A percentile compares a stretch with the other conserved stretches of the same genome.
Conservation (phyloP, 768 basidiomycete species). For the Lactarius hatsudake region DNA sequence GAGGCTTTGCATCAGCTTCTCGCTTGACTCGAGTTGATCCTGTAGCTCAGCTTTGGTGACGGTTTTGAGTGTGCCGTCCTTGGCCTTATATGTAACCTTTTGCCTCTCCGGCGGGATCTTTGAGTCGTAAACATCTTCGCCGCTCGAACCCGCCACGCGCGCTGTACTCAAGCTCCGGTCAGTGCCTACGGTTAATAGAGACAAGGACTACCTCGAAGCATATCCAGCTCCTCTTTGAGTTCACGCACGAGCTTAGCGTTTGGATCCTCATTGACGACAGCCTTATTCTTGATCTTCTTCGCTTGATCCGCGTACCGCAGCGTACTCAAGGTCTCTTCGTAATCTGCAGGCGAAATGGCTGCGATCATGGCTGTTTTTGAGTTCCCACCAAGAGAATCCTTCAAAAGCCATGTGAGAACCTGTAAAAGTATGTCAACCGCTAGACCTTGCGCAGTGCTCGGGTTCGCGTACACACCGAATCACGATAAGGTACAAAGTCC, state of each 20-base stretch:
- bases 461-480: slow-evolving; percentile 66
- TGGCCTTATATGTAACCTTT: slow-evolving; percentile 90
- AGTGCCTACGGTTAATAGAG: slow-evolving; percentile 24
- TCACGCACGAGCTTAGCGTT: slow-evolving; percentile 98
- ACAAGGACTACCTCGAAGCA: slow-evolving; percentile 66
- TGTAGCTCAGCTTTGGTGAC: slow-evolving; percentile 97
- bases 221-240: slow-evolving; percentile 96
- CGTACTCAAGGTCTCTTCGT: slow-evolving; percentile 96
- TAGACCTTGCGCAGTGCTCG: neutral
- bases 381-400: slow-evolving; percentile 96
- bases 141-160: slow-evolving; percentile 65
- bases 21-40: slow-evolving; percentile 93
- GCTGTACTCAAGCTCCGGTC: slow-evolving; percentile 40
- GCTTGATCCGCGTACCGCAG: slow-evolving; percentile 97
- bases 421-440: slow-evolving; percentile 32
- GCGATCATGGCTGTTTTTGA: slow-evolving; percentile 99
- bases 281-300: slow-evolving; percentile 99
- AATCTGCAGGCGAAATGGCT: slow-evolving; percentile 97
- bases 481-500: slow-evolving; percentile 95
- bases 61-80: slow-evolving; percentile 90
- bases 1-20: slow-evolving; percentile 90
- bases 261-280: slow-evolving; percentile 98
- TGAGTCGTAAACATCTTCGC: slow-evolving; percentile 82
- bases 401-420: slow-evolving; percentile 97
- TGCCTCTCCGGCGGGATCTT: slow-evolving; percentile 90